Evolutionary conservation across 164 flowering plant species (phyloP), one percentile per base, ranked within the genome.

Genomic region (Hamamelis virginiana): DNA sequence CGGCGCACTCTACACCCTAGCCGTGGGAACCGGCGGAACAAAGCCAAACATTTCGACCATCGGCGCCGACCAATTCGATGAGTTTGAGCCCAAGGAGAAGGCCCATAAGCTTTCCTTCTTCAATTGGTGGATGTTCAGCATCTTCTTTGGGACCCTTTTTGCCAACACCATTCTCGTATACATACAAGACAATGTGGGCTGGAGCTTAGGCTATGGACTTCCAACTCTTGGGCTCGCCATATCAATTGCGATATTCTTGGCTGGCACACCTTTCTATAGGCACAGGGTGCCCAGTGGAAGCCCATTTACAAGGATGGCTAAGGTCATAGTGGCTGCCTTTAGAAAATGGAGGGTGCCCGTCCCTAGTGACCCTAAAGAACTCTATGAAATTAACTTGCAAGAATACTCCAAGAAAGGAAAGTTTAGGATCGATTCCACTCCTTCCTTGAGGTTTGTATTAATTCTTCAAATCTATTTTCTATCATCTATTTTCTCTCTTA

Each of bases 41-140:
- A 89, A 89, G 82, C 95, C 92, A 3, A 89, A 89, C 80, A 89
- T 89, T 11, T 51, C n/a, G n/a, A n/a, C n/a, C n/a, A n/a, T n/a
- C n/a, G n/a, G n/a, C n/a, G n/a, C n/a, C n/a, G n/a, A n/a, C n/a
- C n/a, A n/a, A n/a, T n/a, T n/a, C n/a, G n/a, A n/a, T n/a, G n/a
- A n/a, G n/a, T n/a, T n/a, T n/a, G 77, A 90, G 3, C 89, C 84
- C 9, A 84, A 81, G 33, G 96, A 88, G 79, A 88, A 83, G 70
- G 47, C 52, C 33, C 87, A 80, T 1, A 90, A 90, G 77, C 81
- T n/a, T n/a, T n/a, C n/a, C n/a, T n/a, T n/a, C n/a, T n/a, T n/a
- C n/a, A n/a, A n/a, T n/a, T n/a, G n/a, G n/a, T n/a, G n/a, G n/a
- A n/a, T n/a, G n/a, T n/a, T n/a, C n/a, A n/a, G n/a, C n/a, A n/a